Conservation (phyloP, 768 basidiomycete species). For the Tulasnella sp. region DNA sequence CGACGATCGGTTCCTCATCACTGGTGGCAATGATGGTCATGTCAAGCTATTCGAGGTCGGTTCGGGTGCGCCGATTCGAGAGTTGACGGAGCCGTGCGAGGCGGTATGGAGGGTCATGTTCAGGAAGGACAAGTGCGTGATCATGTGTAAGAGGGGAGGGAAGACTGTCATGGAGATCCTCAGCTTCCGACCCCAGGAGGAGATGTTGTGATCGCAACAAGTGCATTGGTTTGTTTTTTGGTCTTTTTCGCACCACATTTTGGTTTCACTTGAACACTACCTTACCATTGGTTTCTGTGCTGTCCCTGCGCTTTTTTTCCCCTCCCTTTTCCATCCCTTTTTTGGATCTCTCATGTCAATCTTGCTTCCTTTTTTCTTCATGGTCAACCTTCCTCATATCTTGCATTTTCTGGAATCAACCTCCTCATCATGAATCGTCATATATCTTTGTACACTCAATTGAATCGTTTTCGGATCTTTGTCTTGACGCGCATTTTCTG, state of each 20-base stretch:
- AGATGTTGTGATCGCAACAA: slow-evolving; percentile 3
- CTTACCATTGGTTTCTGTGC: too few species aligned
- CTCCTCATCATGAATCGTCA: not conserved
- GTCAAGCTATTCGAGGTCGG: slow-evolving; percentile 61
- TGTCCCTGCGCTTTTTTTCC: not conserved
- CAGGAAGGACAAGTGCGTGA: slow-evolving; percentile 58
- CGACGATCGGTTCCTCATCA: slow-evolving; percentile 70
- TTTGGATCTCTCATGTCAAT: not conserved
- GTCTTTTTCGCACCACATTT: not conserved
- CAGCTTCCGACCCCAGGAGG: slow-evolving; percentile 37
- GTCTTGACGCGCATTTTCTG: not conserved
- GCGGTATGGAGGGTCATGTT: slow-evolving; percentile 81
- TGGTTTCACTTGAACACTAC: not conserved
- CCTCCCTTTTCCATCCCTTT: not conserved
- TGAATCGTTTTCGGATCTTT: not conserved
- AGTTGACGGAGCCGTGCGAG: slow-evolving; percentile 67
- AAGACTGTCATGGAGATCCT: slow-evolving; percentile 85
- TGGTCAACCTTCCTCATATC: too few species aligned
- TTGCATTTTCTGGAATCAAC: not conserved
- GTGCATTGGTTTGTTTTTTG: too few species aligned
- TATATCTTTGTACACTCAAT: not conserved
- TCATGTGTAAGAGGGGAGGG: slow-evolving; percentile 70
- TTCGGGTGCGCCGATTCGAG: slow-evolving; percentile 61
- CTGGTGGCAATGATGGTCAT: slow-evolving; percentile 76
- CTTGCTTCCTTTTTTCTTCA: not conserved